phyloP scores from a whole-genome alignment of 1,284 basidiomycete species.

The Ceratobasidium papillatum region DNA sequence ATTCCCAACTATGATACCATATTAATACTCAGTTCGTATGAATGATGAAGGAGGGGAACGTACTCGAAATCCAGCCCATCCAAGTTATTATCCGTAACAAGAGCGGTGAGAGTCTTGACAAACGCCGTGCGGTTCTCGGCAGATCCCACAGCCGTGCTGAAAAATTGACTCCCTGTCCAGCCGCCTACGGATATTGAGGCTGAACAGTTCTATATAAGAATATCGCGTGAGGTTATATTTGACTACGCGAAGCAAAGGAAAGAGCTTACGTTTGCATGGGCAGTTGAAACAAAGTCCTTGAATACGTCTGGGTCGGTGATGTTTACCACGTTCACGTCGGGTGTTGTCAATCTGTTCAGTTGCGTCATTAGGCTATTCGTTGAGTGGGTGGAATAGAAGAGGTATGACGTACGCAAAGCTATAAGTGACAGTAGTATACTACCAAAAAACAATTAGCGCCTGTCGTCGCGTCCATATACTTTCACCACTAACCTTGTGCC shows the following conservation, averaged over 20 bases:
- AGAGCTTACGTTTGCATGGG: conserved; percentile 40
- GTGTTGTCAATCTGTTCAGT: conserved; percentile 11
- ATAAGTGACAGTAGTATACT: conserved; percentile 39
- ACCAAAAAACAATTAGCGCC: neutral
- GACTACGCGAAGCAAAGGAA: neutral
- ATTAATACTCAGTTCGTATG: neutral
- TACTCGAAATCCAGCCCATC: conserved; percentile 58
- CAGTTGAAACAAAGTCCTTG: conserved; percentile 41
- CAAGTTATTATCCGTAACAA: conserved; percentile 56
- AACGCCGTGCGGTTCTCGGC: conserved; percentile 51
- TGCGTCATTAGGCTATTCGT: neutral
- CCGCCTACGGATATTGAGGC: conserved; percentile 41
- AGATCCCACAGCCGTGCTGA: conserved; percentile 55
- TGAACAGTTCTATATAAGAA: conserved; percentile 37
- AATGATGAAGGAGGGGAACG: neutral
- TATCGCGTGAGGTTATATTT: neutral
- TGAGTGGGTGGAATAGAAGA: neutral
- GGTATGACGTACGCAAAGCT: conserved; percentile 40
- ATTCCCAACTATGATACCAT: conserved; percentile 56
- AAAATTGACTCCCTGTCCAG: conserved; percentile 49
- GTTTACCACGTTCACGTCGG: conserved; percentile 29
- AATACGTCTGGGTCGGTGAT: conserved; percentile 37
- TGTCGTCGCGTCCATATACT: neutral
- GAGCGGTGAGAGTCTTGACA: conserved; percentile 53
- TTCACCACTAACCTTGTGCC: conserved; percentile 32